phyloP scores from a whole-genome alignment of 2,329 filamentous ascomycete genomes.

The Pseudocercospora musae region DNA sequence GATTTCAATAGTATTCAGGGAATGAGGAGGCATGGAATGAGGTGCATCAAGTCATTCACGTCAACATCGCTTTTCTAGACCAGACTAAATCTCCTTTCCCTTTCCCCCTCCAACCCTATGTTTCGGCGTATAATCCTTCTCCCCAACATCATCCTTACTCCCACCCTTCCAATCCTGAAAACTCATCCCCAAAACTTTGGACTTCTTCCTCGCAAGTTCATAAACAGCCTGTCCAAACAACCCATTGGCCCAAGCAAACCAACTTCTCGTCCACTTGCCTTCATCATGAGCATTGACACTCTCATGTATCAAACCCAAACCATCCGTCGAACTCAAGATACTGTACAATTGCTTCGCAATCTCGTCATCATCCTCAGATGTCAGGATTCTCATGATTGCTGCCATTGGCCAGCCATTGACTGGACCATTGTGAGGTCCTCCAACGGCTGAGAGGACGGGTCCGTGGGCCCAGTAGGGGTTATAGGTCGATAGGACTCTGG shows the following conservation, averaged over 20 bases:
- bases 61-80: background rate
- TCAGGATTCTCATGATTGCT: constrained; percentile 47
- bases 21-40: background rate
- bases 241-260: constrained; percentile 60
- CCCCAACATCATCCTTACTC: constrained; percentile 10
- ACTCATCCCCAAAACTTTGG: background rate
- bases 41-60: background rate
- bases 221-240: constrained; percentile 7
- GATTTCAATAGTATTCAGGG: too few species aligned
- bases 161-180: constrained; percentile 4
- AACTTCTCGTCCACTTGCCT: constrained; percentile 45
- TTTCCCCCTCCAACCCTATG: background rate
- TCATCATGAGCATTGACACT: constrained; percentile 45
- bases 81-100: background rate
- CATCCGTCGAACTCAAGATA: constrained; percentile 44
- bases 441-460: constrained; percentile 44
- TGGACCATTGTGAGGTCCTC: constrained; percentile 45
- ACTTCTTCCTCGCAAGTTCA: background rate
- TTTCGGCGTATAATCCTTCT: constrained; percentile 10
- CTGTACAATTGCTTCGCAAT: constrained; percentile 40
- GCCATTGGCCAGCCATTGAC: constrained; percentile 42
- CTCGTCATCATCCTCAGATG: constrained; percentile 44
- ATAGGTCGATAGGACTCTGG: constrained; percentile 38
- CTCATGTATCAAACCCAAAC: constrained; percentile 48
- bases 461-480: constrained; percentile 50